Evolutionary conservation across 179 eudicot species (phyloP).

Genomic region (Silene coronaria): DNA sequence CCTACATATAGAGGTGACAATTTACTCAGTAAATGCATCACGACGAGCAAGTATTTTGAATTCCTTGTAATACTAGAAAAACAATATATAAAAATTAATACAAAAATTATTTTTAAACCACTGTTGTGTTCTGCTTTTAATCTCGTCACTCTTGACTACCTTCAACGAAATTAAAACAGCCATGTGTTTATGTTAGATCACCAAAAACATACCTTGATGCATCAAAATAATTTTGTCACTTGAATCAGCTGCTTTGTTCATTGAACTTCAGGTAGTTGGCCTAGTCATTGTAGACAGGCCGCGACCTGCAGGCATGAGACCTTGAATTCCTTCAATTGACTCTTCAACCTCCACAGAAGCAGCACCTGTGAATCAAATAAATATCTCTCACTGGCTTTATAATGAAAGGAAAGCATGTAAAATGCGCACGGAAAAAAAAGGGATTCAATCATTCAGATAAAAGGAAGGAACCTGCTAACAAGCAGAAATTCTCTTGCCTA

Average conservation of each 20-base stretch:
- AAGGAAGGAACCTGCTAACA: too few species aligned
- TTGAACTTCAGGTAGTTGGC: slow-evolving; percentile 58
- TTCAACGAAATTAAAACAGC: too few species aligned
- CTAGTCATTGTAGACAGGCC: slow-evolving; percentile 87
- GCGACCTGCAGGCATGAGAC: slow-evolving; percentile 70
- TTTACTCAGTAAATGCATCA: too few species aligned
- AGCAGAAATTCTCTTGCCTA: too few species aligned
- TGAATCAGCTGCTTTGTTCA: slow-evolving; percentile 10
- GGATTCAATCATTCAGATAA: not conserved
- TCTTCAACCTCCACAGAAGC: slow-evolving; percentile 51
- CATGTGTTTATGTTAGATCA: too few species aligned
- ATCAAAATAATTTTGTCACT: not conserved
- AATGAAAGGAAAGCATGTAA: not conserved
- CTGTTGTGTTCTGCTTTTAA: too few species aligned
- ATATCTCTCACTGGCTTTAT: not conserved
- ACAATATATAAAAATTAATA: too few species aligned
- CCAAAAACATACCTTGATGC: slow-evolving; percentile 1
- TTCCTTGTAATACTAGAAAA: too few species aligned
- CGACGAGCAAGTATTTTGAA: too few species aligned
- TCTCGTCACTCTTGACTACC: too few species aligned
- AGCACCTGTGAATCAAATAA: slow-evolving; percentile 21
- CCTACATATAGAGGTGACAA: too few species aligned
- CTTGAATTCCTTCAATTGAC: slow-evolving; percentile 47
- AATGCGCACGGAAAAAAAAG: not conserved
- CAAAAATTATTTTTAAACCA: too few species aligned